Evolutionary conservation across 768 basidiomycete species (phyloP).

Genomic region (Tricholomella constricta): DNA sequence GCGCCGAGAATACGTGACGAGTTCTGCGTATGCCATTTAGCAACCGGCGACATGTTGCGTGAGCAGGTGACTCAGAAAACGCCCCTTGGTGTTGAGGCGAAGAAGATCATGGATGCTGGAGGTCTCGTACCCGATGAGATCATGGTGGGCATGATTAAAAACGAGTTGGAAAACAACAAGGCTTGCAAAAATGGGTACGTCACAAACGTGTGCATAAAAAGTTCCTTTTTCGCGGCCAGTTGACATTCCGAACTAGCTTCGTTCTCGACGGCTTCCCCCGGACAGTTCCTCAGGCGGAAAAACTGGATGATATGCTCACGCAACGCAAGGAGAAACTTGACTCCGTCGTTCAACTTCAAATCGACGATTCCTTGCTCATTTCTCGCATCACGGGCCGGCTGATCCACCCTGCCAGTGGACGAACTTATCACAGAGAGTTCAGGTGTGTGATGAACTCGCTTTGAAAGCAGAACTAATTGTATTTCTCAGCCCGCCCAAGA

Average conservation of each 20-base stretch:
- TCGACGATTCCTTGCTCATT: slow-evolving; percentile 94
- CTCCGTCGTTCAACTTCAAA: slow-evolving; percentile 88
- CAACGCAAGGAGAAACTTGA: slow-evolving; percentile 85
- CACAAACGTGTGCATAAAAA: background rate
- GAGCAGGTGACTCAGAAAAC: slow-evolving; percentile 91
- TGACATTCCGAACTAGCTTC: slow-evolving; percentile 60
- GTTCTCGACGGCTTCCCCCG: slow-evolving; percentile 99
- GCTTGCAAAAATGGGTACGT: slow-evolving; percentile 94
- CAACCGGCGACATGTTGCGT: slow-evolving; percentile 98
- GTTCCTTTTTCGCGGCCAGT: background rate
- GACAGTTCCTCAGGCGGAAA: slow-evolving; percentile 94
- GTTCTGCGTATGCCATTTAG: slow-evolving; percentile 97
- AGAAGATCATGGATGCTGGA: slow-evolving; percentile 97
- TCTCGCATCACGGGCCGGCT: slow-evolving; percentile 97
- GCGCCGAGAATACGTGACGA: slow-evolving; percentile 90
- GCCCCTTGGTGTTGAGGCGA: slow-evolving; percentile 84
- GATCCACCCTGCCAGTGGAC: slow-evolving; percentile 85
- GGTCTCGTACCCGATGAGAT: slow-evolving; percentile 96
- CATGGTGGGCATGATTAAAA: slow-evolving; percentile 96
- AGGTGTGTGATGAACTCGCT: slow-evolving; percentile 53
- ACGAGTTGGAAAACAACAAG: slow-evolving; percentile 92
- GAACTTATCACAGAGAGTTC: slow-evolving; percentile 96
- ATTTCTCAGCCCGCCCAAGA: slow-evolving; percentile 87
- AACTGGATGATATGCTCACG: slow-evolving; percentile 89
- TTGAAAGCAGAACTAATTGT: slow-evolving; percentile 11